Evolutionary conservation across 2,329 filamentous ascomycete genomes (phyloP).

Genomic region (Phoma sp.): DNA sequence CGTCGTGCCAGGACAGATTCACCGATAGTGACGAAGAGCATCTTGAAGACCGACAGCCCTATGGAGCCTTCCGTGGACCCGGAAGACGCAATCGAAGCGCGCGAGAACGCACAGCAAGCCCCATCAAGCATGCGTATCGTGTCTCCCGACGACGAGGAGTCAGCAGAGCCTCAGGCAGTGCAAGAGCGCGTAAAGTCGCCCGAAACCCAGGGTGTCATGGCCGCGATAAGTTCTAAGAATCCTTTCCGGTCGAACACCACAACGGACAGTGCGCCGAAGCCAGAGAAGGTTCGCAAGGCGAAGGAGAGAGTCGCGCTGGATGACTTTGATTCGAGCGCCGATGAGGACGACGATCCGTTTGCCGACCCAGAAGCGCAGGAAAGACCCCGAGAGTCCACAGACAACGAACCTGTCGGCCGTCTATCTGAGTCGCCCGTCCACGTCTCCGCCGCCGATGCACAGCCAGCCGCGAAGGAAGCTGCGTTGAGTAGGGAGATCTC

Average conservation of each 20-base stretch:
- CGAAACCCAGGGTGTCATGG: constrained; percentile 27
- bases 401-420: constrained; percentile 34
- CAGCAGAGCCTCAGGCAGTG: constrained; percentile 12
- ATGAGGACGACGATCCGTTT: constrained; percentile 55
- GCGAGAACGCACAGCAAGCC: constrained; percentile 24
- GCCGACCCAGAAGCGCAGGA: constrained; percentile 46
- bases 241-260: constrained; percentile 37
- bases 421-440: constrained; percentile 73
- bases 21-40: constrained; percentile 41
- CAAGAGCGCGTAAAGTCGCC: constrained; percentile 31
- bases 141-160: constrained; percentile 30
- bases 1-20: constrained; percentile 40
- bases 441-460: constrained; percentile 63
- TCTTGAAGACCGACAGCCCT: constrained; percentile 40
- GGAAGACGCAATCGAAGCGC: constrained; percentile 14
- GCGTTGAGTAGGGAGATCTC: constrained; percentile 25
- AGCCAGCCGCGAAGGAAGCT: constrained; percentile 37
- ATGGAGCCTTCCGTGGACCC: constrained; percentile 30
- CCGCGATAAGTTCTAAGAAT: constrained; percentile 40
- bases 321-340: constrained; percentile 67
- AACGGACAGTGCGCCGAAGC: constrained; percentile 57
- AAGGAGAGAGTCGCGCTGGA: constrained; percentile 71
- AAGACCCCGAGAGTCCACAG: constrained; percentile 24
- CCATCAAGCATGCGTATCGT: constrained; percentile 44
- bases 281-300: constrained; percentile 63